These are phyloP conservation scores for Diaporthe citrichinensis DNA, from an alignment of 2,329 filamentous ascomycete species.

Conservation along the genomic window DNA sequence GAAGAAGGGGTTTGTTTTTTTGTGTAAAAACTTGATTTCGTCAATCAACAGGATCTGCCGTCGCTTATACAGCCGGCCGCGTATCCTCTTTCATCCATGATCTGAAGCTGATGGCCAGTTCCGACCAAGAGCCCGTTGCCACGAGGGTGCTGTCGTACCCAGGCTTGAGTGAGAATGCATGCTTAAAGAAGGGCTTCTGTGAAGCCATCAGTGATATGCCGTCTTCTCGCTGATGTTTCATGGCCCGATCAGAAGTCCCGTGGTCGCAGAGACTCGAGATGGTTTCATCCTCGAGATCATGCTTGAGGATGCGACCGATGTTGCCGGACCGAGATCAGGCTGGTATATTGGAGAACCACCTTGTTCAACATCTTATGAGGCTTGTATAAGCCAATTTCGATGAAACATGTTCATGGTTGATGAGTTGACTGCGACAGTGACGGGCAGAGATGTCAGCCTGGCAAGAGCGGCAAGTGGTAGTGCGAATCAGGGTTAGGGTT, in stretches of 20 bases:
- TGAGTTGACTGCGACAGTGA: neutral
- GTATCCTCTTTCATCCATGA: constrained; percentile 20
- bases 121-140: neutral
- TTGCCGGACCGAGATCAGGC: neutral
- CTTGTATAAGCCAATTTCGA: neutral
- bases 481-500: neutral
- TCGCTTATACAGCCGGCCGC: neutral
- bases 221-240: neutral
- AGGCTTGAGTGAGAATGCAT: too few species aligned
- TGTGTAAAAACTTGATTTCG: constrained; percentile 24
- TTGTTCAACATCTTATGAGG: neutral
- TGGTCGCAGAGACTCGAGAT: neutral
- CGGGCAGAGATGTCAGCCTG: neutral
- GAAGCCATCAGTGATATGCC: too few species aligned
- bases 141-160: neutral
- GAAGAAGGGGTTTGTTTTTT: neutral
- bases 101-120: neutral
- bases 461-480: neutral
- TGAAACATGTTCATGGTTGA: neutral
- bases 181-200: neutral
- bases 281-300: neutral
- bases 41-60: constrained; percentile 20
- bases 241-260: too few species aligned
- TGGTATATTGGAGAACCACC: neutral
- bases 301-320: neutral